Conservation (phyloP, 768 basidiomycete genomes). For the Gloeopeniophorella convolvens region DNA sequence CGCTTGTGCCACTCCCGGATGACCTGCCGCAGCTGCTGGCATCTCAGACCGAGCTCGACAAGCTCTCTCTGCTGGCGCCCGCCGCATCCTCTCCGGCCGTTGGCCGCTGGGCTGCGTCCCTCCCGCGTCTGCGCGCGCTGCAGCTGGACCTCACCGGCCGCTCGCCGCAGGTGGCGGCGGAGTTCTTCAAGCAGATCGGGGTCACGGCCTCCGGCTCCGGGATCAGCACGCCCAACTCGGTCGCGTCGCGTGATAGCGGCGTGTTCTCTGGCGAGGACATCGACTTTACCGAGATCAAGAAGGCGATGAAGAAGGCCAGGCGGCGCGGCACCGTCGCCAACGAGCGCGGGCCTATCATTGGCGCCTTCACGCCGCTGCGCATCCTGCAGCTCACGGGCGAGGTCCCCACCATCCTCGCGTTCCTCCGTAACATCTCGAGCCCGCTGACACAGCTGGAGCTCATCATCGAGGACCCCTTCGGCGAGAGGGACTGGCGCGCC, state of each 20-base stretch:
- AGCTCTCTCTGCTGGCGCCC: constrained; percentile 60
- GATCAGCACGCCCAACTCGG: constrained; percentile 62
- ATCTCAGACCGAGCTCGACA: constrained; percentile 54
- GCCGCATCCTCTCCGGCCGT: constrained; percentile 64
- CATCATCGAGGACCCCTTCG: constrained; percentile 73
- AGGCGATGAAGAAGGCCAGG: constrained; percentile 52
- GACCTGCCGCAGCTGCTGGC: constrained; percentile 60
- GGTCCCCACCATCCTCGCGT: constrained; percentile 61
- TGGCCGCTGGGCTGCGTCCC: constrained; percentile 66
- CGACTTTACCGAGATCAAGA: constrained; percentile 71
- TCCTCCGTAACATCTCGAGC: constrained; percentile 62
- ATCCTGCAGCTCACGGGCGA: constrained; percentile 65
- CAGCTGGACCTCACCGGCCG: constrained; percentile 69
- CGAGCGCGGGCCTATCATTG: constrained; percentile 38
- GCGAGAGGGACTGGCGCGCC: constrained; percentile 69
- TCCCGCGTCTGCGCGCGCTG: constrained; percentile 55
- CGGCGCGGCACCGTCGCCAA: constrained; percentile 40
- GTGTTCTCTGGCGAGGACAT: constrained; percentile 73
- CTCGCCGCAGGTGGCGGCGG: constrained; percentile 64
- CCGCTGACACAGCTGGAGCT: constrained; percentile 65
- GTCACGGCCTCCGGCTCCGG: constrained; percentile 58
- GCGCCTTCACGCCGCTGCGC: constrained; percentile 51
- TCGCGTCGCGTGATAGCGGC: constrained; percentile 64
- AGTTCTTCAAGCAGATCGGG: constrained; percentile 66
- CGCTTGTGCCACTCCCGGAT: constrained; percentile 64